Conservation (phyloP, 345 rosid genomes). For the Citrus glauca region DNA sequence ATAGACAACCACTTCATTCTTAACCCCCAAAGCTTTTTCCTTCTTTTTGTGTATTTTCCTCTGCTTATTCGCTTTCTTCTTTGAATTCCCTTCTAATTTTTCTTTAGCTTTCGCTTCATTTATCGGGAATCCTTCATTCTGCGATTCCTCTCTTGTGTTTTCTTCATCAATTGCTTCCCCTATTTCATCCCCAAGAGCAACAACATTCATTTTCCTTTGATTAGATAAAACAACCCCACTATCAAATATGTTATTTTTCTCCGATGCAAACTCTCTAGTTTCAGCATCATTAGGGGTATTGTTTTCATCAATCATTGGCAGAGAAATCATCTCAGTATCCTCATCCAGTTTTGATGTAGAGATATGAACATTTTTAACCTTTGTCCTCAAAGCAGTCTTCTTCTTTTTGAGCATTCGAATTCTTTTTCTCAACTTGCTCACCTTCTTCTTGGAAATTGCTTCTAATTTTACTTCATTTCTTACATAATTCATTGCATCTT, state of each 20-base stretch:
- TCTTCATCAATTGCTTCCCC: not conserved
- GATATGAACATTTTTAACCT: not conserved
- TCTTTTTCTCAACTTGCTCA: not conserved
- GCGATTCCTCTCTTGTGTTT: not conserved
- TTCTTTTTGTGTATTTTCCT: conserved; percentile 2
- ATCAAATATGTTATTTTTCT: not conserved
- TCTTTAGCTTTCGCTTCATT: conserved; percentile 5
- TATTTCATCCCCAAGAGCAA: conserved; percentile 1
- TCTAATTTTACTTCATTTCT: conserved; percentile 8
- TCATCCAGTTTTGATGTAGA: not conserved
- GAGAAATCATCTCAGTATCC: not conserved
- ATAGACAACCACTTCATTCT: conserved; percentile 1
- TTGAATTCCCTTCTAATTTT: not conserved
- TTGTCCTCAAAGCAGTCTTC: not conserved
- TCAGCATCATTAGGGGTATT: not conserved
- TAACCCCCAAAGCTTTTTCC: conserved; percentile 1
- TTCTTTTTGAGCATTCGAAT: not conserved
- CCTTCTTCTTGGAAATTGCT: conserved; percentile 5
- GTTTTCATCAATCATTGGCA: not conserved
- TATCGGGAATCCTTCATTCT: not conserved
- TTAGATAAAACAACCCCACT: not conserved
- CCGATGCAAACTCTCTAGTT: not conserved
- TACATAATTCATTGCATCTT: not conserved
- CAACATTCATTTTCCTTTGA: not conserved
- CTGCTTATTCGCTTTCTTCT: conserved; percentile 9